Base-by-base conservation (phyloP, 2,329 filamentous ascomycete genomes). In the Blastomyces silverae region DNA sequence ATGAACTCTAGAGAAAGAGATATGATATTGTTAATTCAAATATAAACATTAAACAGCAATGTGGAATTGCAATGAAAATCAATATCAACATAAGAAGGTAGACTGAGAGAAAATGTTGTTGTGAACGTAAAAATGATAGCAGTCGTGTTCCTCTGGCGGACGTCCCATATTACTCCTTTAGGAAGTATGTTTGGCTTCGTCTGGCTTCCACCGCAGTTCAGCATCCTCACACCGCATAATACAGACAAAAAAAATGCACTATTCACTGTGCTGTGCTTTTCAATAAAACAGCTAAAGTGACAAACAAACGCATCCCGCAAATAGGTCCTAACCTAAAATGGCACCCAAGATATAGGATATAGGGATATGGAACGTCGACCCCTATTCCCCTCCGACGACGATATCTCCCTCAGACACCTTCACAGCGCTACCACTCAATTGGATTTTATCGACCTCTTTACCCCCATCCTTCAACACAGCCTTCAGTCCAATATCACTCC, bases 401-500 rank as follows among this genome's bases (percentile, higher is more conserved):
- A 69, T 61, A 37, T 63, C 64, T 31, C 66, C 67, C 53, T 70
- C 67, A 28, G 64, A 50, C n/a, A 70, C 65, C 31, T 66, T 69
- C 31, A 66, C 67, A 2, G 67, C 67, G 52, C 64, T 70, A 11
- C 68, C 67, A 31, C 62, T 64, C 48, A 70, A 53, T 37, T 68
- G 50, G 42, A 68, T 64, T 55, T 53, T 65, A 62, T 66, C 62
- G 55, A 69, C 56, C 42, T 63, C 65, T 52, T 64, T 65, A 20
- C 71, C 68, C 34, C 68, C 67, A 55, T 75, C 69, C 58, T 74
- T 73, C 70, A 81, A 68, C 59, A 72, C 74, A 50, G 84, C 77
- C 44, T 76, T 74, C 37, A 83, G 75, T 48, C 75, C 74, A 70
- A 83, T 82, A 28, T 81, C 78, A 71, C 81, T 83, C 70, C 50